Evolutionary conservation across 78 protist genomes (phyloP).

Genomic region (Bodo saltans): DNA sequence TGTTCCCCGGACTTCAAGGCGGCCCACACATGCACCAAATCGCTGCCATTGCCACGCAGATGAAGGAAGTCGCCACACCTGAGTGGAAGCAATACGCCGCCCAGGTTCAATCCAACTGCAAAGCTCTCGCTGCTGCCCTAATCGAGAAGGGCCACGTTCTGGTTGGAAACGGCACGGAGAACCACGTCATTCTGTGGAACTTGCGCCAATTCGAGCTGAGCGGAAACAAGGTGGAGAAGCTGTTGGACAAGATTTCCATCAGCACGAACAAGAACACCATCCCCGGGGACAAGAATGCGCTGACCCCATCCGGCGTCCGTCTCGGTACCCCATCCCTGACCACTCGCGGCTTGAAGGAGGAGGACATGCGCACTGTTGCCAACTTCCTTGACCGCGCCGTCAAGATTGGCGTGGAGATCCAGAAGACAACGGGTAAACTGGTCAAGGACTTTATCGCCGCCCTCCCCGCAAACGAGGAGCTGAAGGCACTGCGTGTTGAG

Average conservation of each 20-base stretch:
- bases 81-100: slow-evolving; percentile 79
- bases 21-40: slow-evolving; percentile 98
- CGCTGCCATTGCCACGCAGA: slow-evolving; percentile 91
- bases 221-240: slow-evolving; percentile 87
- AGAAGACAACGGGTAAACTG: slow-evolving; percentile 58
- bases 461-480: neutral
- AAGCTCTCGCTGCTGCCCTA: slow-evolving; percentile 71
- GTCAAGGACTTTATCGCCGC: slow-evolving; percentile 71
- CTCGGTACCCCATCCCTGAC: slow-evolving; percentile 94
- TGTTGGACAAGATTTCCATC: slow-evolving; percentile 78
- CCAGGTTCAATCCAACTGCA: slow-evolving; percentile 74
- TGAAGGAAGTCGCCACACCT: slow-evolving; percentile 73
- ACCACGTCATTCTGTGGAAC: slow-evolving; percentile 94
- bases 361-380: slow-evolving; percentile 83
- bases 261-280: slow-evolving; percentile 96
- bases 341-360: slow-evolving; percentile 81
- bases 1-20: slow-evolving; percentile 95
- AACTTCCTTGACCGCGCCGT: slow-evolving; percentile 74
- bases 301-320: slow-evolving; percentile 94
- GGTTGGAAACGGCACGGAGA: slow-evolving; percentile 95
- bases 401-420: slow-evolving; percentile 57
- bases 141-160: slow-evolving; percentile 72
- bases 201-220: slow-evolving; percentile 78
- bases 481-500: slow-evolving; percentile 42
- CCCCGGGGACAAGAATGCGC: slow-evolving; percentile 85